Conservation (phyloP, 2,329 filamentous ascomycete genomes). For the Lasiodiplodia citricola region DNA sequence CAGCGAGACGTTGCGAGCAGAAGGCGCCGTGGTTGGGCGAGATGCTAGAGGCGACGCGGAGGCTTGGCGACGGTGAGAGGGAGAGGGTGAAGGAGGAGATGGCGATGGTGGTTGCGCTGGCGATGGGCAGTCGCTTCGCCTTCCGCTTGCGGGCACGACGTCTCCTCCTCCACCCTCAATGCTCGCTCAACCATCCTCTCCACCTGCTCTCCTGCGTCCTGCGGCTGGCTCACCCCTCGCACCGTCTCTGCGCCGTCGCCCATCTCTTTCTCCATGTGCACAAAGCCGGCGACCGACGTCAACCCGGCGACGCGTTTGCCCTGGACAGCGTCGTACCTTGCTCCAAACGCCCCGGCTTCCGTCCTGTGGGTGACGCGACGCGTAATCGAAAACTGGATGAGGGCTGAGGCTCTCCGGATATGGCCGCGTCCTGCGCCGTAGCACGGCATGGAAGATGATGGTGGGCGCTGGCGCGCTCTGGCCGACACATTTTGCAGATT, state of each 20-base stretch:
- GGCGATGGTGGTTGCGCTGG: background rate
- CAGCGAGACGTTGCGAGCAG: slow-evolving; percentile 3
- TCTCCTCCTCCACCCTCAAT: background rate
- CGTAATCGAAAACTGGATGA: background rate
- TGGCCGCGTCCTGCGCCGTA: background rate
- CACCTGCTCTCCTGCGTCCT: background rate
- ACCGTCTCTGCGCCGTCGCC: slow-evolving; percentile 3
- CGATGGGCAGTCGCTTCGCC: background rate
- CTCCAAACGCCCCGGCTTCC: background rate
- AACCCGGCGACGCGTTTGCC: slow-evolving; percentile 15
- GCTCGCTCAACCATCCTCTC: background rate
- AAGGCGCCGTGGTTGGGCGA: background rate
- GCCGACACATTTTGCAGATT: background rate
- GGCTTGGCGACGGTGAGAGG: background rate
- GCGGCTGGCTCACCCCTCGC: background rate
- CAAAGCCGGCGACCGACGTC: slow-evolving; percentile 2
- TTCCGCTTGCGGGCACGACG: slow-evolving; percentile 3
- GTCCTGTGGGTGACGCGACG: background rate
- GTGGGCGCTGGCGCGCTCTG: background rate
- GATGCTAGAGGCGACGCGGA: background rate
- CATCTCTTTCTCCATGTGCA: background rate
- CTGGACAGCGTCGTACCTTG: background rate
- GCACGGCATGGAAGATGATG: background rate
- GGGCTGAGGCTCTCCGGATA: background rate
- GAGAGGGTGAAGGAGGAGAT: background rate